phyloP scores from a whole-genome alignment of 2,329 filamentous ascomycete genomes.

The Fusarium newnesense region DNA sequence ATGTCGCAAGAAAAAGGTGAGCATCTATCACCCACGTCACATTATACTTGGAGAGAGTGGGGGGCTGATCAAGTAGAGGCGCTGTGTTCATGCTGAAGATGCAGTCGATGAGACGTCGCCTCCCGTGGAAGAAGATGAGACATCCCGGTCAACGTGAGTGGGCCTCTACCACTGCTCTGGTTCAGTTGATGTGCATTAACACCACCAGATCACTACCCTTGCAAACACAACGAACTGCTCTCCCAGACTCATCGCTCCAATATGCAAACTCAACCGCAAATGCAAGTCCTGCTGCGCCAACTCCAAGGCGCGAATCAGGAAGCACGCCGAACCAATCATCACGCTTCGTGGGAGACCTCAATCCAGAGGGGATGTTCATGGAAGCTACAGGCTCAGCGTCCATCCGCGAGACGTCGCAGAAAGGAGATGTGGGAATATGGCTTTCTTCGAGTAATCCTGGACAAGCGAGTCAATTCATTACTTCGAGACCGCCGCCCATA shows the following conservation, averaged over 20 bases:
- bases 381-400: slow-evolving; percentile 58
- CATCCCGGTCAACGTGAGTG: slow-evolving; percentile 48
- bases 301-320: slow-evolving; percentile 22
- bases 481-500: slow-evolving; percentile 50
- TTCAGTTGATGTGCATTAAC: slow-evolving; percentile 6
- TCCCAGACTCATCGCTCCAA: slow-evolving; percentile 5
- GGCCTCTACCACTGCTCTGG: neutral
- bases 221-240: slow-evolving; percentile 6
- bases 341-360: slow-evolving; percentile 68
- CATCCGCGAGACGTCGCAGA: slow-evolving; percentile 52
- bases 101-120: slow-evolving; percentile 43
- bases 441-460: slow-evolving; percentile 50
- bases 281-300: neutral
- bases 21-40: no score
- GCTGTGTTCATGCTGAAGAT: slow-evolving; percentile 56
- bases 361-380: slow-evolving; percentile 69
- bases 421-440: slow-evolving; percentile 68
- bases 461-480: slow-evolving; percentile 51
- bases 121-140: slow-evolving; percentile 32
- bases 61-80: slow-evolving; percentile 47
- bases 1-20: slow-evolving; percentile 66
- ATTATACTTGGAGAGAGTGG: no score
- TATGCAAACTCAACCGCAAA: slow-evolving; percentile 1
- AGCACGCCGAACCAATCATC: slow-evolving; percentile 46
- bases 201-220: slow-evolving; percentile 24